Percentiles rank a stretch among this genome's conserved stretches.
These are phyloP conservation scores for Lecanicillium sp. DNA, from an alignment of 2,329 filamentous ascomycete species.

Conservation along the genomic window DNA sequence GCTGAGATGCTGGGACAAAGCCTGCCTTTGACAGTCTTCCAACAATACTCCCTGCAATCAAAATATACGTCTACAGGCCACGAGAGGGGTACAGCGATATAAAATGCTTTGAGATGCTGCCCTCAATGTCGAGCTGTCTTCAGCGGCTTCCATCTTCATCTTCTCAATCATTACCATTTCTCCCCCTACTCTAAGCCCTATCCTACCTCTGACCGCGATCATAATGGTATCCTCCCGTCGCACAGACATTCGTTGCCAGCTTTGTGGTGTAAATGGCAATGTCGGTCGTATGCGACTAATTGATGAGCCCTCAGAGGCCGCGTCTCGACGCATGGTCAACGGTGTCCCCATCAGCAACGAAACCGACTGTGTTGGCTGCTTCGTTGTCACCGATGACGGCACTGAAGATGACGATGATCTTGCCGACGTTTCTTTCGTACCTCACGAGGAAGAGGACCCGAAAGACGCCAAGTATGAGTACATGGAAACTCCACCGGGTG, in stretches of 20 bases:
- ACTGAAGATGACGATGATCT: neutral
- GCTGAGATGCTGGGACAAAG: no score
- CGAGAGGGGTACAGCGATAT: no score
- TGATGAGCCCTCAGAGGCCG: constrained; percentile 18
- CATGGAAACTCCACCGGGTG: neutral
- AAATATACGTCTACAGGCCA: neutral
- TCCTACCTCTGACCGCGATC: no score
- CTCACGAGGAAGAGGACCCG: neutral
- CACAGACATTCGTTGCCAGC: constrained; percentile 19
- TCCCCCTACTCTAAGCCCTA: neutral
- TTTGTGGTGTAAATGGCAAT: constrained; percentile 26
- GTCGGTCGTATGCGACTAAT: constrained; percentile 20
- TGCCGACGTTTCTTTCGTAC: neutral
- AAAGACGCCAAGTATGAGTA: constrained; percentile 5
- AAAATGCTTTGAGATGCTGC: neutral
- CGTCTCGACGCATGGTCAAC: constrained; percentile 10
- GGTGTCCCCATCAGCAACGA: neutral
- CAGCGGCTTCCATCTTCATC: neutral
- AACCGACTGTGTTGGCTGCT: constrained; percentile 12
- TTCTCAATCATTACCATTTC: neutral
- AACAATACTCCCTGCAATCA: neutral
- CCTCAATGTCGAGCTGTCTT: neutral
- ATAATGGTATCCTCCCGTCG: neutral
- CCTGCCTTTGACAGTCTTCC: neutral
- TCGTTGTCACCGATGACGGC: constrained; percentile 12